Percentiles rank a stretch among this genome's conserved stretches.
These are phyloP conservation scores for Brasenia schreberi DNA, from an alignment of 164 flowering plant genomes.

Conservation along the genomic window DNA sequence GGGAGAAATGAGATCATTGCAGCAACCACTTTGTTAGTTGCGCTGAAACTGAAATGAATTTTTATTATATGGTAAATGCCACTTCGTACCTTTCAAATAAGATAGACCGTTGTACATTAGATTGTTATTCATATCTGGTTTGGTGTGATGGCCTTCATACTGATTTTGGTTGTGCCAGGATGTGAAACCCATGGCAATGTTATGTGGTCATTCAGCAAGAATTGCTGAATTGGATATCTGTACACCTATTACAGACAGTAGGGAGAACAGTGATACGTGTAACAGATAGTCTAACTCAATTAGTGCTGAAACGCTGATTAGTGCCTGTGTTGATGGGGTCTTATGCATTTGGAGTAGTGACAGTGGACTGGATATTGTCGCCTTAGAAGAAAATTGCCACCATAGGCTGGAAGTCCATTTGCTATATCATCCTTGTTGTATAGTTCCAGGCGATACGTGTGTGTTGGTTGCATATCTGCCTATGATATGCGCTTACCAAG, in stretches of 20 bases:
- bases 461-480: slow-evolving; percentile 46
- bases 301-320: slow-evolving; percentile 45
- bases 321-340: slow-evolving; percentile 88
- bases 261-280: slow-evolving; percentile 16
- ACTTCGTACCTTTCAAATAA: background rate
- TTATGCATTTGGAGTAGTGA: slow-evolving; percentile 91
- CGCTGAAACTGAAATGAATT: background rate
- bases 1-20: too few species aligned
- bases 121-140: background rate
- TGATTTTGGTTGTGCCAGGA: slow-evolving; percentile 32
- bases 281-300: slow-evolving; percentile 17
- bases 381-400: slow-evolving; percentile 72
- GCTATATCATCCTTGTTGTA: slow-evolving; percentile 30
- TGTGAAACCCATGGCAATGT: slow-evolving; percentile 62
- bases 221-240: slow-evolving; percentile 68
- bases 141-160: background rate
- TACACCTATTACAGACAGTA: slow-evolving; percentile 34
- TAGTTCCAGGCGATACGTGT: slow-evolving; percentile 57
- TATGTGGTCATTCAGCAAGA: slow-evolving; percentile 80
- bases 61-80: background rate
- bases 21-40: background rate
- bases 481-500: slow-evolving; percentile 20
- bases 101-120: background rate
- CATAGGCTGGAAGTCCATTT: slow-evolving; percentile 80
- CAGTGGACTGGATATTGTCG: slow-evolving; percentile 87